phyloP scores from a whole-genome alignment of 257 asterid genomes.

The Paulownia fortunei region DNA sequence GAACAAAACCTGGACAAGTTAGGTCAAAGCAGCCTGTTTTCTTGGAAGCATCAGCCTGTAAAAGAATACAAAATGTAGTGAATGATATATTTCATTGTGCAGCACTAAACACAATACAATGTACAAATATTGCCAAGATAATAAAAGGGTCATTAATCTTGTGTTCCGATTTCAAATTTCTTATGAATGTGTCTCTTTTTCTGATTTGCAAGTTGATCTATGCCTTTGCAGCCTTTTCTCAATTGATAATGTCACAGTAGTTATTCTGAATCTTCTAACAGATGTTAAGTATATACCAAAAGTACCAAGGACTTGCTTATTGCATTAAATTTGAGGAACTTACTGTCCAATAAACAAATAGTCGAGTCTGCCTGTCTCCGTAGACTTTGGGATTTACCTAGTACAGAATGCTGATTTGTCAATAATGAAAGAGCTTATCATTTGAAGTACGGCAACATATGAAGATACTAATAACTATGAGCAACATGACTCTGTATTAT shows the following conservation, averaged over 20 bases:
- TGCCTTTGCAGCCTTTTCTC: no score
- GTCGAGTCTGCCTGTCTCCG: slow-evolving; percentile 70
- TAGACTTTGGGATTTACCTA: slow-evolving; percentile 79
- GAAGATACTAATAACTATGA: neutral
- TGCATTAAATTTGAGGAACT: slow-evolving; percentile 24
- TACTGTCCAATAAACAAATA: slow-evolving; percentile 80
- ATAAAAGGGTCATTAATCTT: neutral
- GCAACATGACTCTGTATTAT: neutral
- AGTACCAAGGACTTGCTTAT: neutral
- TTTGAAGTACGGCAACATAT: neutral
- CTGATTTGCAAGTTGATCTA: neutral
- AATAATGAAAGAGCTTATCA: neutral
- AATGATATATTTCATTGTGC: no score
- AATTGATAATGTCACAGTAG: neutral
- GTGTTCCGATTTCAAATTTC: neutral
- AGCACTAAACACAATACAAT: no score
- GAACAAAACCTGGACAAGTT: slow-evolving; percentile 79
- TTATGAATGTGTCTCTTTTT: neutral
- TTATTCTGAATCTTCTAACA: neutral
- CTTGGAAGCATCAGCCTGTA: slow-evolving; percentile 54
- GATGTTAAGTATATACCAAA: neutral
- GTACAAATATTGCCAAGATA: neutral
- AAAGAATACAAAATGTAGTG: neutral
- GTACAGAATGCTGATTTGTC: neutral
- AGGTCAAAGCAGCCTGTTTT: slow-evolving; percentile 74